These are phyloP conservation scores for Basipetospora chlamydospora DNA, from an alignment of 2,329 filamentous ascomycete genomes.

Conservation along the genomic window DNA sequence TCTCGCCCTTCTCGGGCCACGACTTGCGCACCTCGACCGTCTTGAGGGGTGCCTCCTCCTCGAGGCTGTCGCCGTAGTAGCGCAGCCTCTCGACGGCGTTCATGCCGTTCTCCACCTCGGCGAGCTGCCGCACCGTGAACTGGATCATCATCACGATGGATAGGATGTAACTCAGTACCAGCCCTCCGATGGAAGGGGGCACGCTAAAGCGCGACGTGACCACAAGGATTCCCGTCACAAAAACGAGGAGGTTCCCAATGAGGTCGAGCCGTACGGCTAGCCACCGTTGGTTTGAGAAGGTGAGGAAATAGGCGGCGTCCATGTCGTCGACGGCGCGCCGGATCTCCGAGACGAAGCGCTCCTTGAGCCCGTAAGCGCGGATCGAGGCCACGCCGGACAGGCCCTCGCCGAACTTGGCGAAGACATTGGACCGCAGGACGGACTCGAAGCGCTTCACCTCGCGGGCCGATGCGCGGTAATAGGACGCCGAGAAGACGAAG, in stretches of 20 bases:
- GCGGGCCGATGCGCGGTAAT: slow-evolving; percentile 81
- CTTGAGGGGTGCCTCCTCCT: slow-evolving; percentile 78
- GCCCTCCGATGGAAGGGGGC: slow-evolving; percentile 66
- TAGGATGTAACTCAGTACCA: slow-evolving; percentile 87
- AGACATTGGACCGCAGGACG: slow-evolving; percentile 73
- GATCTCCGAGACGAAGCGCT: slow-evolving; percentile 58
- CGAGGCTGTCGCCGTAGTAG: slow-evolving; percentile 76
- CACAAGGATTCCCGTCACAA: slow-evolving; percentile 77
- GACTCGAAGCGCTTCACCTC: slow-evolving; percentile 93
- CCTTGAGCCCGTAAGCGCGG: slow-evolving; percentile 71
- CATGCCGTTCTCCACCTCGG: slow-evolving; percentile 96
- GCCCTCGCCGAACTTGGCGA: slow-evolving; percentile 82
- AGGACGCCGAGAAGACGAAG: slow-evolving; percentile 70
- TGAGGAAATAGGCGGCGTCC: slow-evolving; percentile 88
- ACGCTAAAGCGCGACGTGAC: slow-evolving; percentile 83
- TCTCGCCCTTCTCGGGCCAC: slow-evolving; percentile 83
- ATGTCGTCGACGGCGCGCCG: slow-evolving; percentile 70
- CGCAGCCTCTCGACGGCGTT: slow-evolving; percentile 85
- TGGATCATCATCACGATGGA: slow-evolving; percentile 91
- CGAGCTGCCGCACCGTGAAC: slow-evolving; percentile 84
- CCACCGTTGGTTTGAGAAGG: slow-evolving; percentile 93
- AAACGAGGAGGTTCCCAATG: slow-evolving; percentile 73
- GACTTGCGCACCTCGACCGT: slow-evolving; percentile 54
- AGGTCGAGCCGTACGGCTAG: slow-evolving; percentile 71
- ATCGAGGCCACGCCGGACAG: slow-evolving; percentile 74